Base-by-base conservation (phyloP, 2,329 filamentous ascomycete species). In the Exophiala sp. region DNA sequence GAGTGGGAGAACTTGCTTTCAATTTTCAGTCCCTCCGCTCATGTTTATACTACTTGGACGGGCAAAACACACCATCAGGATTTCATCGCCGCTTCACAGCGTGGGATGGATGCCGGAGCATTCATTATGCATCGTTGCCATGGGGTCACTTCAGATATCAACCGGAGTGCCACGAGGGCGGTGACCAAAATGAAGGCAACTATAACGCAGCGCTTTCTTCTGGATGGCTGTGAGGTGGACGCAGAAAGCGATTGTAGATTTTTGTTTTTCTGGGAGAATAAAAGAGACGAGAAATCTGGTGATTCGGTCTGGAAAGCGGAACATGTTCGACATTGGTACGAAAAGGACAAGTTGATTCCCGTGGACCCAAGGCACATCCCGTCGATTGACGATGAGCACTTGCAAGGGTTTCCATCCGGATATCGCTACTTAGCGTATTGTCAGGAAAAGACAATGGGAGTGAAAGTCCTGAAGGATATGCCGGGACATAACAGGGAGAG, bases 91-190 rank as follows among this genome's bases (percentile, higher is more conserved):
- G 72, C 75, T 46, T 81, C 78, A 9, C 74, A 79, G 58, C 65
- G 69, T 7, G 78, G 78, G 51, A 79, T 80, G 65, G 68, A 73
- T 20, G 68, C 69, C 7, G 78, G 78, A 14, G 78, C 74, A 47
- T 81, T 80, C 68, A 82, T 82, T 66, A 78, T 80, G 77, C 79
- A 82, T 62, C 78, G 78, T 54, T 76, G 78, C 61, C 77, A 74
- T 64, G 76, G 76, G 14, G 77, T 74, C 1, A 64, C 71, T 5
- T 74, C 75, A 20, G 76, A 78, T 55, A 68, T 78, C 32, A 72
- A 68, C 60, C 63, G 62, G 9, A 54, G 62, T 8, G 68, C 60
- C 7, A 62, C 58, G 41, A 74, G 76, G 32, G 77, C 76, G 45
- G 68, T 79, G 20, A 76, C 76, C 58, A 79, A 78, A 68, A 78